Base-by-base conservation (phyloP, 768 basidiomycete species). In the Russula olivacea region DNA sequence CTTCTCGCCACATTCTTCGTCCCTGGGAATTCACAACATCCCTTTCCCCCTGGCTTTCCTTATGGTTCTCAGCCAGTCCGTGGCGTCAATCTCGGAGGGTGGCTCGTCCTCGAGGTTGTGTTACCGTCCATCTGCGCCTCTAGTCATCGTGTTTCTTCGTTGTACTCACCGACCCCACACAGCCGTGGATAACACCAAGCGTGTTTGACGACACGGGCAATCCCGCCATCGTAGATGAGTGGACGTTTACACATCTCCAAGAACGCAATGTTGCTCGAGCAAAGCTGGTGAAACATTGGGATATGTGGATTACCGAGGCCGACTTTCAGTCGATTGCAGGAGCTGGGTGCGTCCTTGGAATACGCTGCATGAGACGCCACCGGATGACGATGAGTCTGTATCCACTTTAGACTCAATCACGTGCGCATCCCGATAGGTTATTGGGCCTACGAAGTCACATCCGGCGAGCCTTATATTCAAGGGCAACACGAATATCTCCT, bases 361-460 rank as follows among this genome's bases (percentile, higher is more conserved):
- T 7, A 12, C 34, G 12, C 15, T 4, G 17, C 25, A 17, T 55
- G 15, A 25, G 9, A 0, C 15, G 25, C 25, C 36, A 5, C 3
- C 4, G 11, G 1, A 17, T n/a, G n/a, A 30, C 4, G 12, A 36
- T 40, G 38, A 17, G 17, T 17, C 3, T 40, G 0, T 40, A 14
- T 40, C 14, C 5, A 38, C 58, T 40, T 17, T 69, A 89, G 89
- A 14, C 76, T 92, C 57, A 93, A 91, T 71, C 89, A 91, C 72
- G 87, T 93, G 59, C 84, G 91, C 52, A 69, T 93, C 47, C 91
- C 91, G 15, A 89, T 95, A 51, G 93, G 92, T 14, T 96, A 90
- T 73, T 95, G 91, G 91, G 91, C 89, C 2, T 92, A 87, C 69
- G 90, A 94, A 63, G 84, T 92, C 36, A 80, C 81, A 23, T 77